phyloP scores from a whole-genome alignment of 441 rosid genomes.

The Capsella rubella region DNA sequence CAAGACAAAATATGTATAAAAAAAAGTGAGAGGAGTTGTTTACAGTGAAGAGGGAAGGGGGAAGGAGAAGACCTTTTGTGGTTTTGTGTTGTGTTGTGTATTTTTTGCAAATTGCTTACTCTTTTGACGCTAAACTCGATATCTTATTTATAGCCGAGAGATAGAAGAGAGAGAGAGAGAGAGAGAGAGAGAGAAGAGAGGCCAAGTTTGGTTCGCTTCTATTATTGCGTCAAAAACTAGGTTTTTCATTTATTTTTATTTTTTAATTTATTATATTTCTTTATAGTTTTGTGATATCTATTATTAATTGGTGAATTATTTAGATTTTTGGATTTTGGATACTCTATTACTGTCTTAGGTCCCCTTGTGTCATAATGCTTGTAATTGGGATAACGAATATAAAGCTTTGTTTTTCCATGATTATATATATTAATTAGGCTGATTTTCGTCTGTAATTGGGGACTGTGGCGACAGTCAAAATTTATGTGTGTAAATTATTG shows the following conservation, averaged over 20 bases:
- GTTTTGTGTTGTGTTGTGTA: background rate
- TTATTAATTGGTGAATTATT: background rate
- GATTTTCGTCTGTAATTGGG: background rate
- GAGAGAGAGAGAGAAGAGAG: slow-evolving; percentile 4
- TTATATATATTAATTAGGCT: background rate
- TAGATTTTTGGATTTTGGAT: slow-evolving; percentile 1
- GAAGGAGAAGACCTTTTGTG: background rate
- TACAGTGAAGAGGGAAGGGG: slow-evolving; percentile 12
- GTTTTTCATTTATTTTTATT: slow-evolving; percentile 2
- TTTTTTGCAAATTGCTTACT: slow-evolving; percentile 13
- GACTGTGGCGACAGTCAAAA: too few species aligned
- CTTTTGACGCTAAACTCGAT: slow-evolving; percentile 28
- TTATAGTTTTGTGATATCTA: background rate
- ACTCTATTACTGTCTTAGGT: slow-evolving; percentile 26
- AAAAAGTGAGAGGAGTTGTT: background rate
- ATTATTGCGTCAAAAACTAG: slow-evolving; percentile 47
- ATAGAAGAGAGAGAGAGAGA: background rate
- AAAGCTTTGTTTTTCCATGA: slow-evolving; percentile 17
- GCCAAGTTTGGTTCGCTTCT: slow-evolving; percentile 37
- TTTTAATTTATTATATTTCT: background rate
- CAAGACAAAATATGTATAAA: background rate
- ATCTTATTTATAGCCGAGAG: slow-evolving; percentile 44
- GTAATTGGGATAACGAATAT: slow-evolving; percentile 30
- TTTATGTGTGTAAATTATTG: background rate
- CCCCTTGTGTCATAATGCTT: slow-evolving; percentile 21